Conservation (phyloP, 2,329 filamentous ascomycete species). For the Berkeleyomyces basicola region DNA sequence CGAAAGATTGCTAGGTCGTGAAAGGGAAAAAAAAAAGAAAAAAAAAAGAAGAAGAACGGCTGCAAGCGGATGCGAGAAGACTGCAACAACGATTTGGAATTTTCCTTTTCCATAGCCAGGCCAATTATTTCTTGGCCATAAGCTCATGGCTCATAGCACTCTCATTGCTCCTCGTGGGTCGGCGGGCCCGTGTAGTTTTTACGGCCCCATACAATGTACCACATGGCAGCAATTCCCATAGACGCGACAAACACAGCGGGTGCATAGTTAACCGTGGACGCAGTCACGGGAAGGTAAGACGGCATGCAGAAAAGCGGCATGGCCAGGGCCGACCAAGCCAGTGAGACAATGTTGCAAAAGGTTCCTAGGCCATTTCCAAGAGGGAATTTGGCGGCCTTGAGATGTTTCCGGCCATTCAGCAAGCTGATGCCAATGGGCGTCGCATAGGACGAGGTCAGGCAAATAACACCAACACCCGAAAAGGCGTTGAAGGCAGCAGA, state of each 20-base stretch:
- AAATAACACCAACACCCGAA: constrained; percentile 53
- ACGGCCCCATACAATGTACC: constrained; percentile 55
- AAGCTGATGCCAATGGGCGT: constrained; percentile 49
- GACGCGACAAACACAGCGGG: constrained; percentile 58
- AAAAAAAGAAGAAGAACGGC: neutral
- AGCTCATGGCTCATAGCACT: too few relatives aligned
- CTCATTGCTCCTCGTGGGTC: constrained; percentile 19
- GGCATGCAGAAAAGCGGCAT: constrained; percentile 64
- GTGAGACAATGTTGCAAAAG: constrained; percentile 45
- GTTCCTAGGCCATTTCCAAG: constrained; percentile 41
- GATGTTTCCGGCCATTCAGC: constrained; percentile 40
- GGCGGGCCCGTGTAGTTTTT: constrained; percentile 51
- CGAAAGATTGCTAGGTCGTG: neutral
- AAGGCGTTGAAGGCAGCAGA: constrained; percentile 56
- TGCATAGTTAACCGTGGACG: constrained; percentile 52
- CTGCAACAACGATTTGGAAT: too few relatives aligned
- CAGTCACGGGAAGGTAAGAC: constrained; percentile 40
- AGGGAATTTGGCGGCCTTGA: constrained; percentile 40
- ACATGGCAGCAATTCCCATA: constrained; percentile 40
- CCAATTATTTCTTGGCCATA: too few relatives aligned
- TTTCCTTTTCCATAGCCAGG: too few relatives aligned
- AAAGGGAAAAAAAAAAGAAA: neutral
- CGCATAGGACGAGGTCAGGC: constrained; percentile 50
- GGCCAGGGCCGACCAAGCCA: constrained; percentile 50
- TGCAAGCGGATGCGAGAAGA: neutral